Percentiles rank a stretch among this genome's conserved stretches.
phyloP scores from a whole-genome alignment of 2,329 filamentous ascomycete genomes.

The Beauveria medogensis region DNA sequence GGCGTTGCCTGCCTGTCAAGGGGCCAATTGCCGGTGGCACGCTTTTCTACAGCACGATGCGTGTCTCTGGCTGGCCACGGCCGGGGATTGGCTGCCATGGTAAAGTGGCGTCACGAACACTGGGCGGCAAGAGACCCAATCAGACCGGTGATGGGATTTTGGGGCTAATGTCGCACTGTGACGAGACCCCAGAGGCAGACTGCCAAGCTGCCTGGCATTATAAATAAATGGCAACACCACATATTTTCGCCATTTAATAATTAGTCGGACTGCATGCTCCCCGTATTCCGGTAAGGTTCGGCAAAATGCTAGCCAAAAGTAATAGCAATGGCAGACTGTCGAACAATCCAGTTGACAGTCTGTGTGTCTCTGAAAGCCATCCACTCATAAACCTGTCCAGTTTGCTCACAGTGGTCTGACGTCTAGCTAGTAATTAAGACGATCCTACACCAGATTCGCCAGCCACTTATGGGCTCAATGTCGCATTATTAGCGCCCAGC shows the following conservation, averaged over 20 bases:
- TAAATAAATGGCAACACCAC: neutral
- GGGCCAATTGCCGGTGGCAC: neutral
- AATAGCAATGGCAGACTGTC: neutral
- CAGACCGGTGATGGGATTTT: neutral
- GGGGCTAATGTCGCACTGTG: neutral
- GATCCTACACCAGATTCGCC: neutral
- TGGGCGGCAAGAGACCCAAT: slow-evolving; percentile 10
- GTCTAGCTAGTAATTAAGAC: neutral
- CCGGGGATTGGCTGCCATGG: neutral
- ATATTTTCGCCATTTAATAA: neutral
- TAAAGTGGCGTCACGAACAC: slow-evolving; percentile 2
- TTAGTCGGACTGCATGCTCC: neutral
- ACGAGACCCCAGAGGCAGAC: neutral
- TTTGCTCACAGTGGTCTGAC: neutral
- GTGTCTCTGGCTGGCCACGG: slow-evolving; percentile 5
- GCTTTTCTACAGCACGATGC: neutral
- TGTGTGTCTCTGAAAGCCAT: neutral
- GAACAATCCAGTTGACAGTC: neutral
- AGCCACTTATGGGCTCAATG: neutral
- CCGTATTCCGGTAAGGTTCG: neutral
- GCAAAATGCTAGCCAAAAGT: too few relatives aligned
- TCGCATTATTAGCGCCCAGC: neutral
- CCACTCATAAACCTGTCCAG: neutral
- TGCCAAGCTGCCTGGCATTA: neutral
- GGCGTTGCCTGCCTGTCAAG: neutral